Conservation (phyloP, 257 asterid genomes). For the Mentha longifolia region DNA sequence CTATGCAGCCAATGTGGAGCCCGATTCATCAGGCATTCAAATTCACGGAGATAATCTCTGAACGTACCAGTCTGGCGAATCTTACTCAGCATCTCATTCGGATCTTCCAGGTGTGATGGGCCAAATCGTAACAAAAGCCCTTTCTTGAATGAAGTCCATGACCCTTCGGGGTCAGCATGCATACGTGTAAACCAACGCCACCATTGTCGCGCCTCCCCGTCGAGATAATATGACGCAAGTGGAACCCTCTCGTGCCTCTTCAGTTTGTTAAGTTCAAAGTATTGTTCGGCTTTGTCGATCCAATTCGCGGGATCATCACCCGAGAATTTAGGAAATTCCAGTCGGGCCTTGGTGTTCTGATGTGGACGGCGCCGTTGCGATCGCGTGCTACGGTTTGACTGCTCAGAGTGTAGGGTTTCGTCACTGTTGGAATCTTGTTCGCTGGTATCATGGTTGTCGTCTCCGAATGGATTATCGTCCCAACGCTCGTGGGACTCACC, state of each 20-base stretch:
- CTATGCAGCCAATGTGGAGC: background rate
- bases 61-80: background rate
- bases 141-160: background rate
- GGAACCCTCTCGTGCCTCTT: background rate
- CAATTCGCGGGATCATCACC: background rate
- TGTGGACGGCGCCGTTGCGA: too few species aligned
- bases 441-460: too few species aligned
- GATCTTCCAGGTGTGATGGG: background rate
- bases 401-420: too few species aligned
- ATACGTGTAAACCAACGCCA: background rate
- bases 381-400: too few species aligned
- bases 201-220: background rate
- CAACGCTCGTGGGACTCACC: too few species aligned
- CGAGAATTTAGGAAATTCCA: too few species aligned
- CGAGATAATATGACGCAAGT: background rate
- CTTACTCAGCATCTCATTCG: background rate
- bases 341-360: background rate
- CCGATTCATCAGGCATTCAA: background rate
- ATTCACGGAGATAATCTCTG: background rate
- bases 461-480: too few species aligned
- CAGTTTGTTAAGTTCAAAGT: background rate
- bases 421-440: too few species aligned
- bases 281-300: background rate
- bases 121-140: background rate
- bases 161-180: background rate